phyloP scores from a whole-genome alignment of 352 stramenopile species.

The Phytophthora lateralis region DNA sequence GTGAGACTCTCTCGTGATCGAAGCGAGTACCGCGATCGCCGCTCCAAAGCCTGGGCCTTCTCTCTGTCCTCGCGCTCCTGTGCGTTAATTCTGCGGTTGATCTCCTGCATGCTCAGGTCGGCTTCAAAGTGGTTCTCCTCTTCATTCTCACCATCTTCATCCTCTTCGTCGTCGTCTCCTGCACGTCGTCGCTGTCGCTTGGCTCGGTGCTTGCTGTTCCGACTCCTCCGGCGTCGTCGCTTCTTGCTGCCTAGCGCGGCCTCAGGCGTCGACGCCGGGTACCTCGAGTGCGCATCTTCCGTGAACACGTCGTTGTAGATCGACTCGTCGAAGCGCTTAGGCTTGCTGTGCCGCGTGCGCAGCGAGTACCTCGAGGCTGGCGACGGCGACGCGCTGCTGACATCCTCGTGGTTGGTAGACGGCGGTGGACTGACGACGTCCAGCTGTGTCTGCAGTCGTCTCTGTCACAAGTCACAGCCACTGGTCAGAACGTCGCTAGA shows the following conservation, averaged over 20 bases:
- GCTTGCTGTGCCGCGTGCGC: constrained; percentile 55
- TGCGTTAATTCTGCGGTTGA: constrained; percentile 55
- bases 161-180: constrained; percentile 12
- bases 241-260: constrained; percentile 32
- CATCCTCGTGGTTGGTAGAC: constrained; percentile 9
- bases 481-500: neutral
- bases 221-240: constrained; percentile 21
- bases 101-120: constrained; percentile 57
- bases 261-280: constrained; percentile 22
- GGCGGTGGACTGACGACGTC: constrained; percentile 16
- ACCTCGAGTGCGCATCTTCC: constrained; percentile 27
- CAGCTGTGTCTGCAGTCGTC: constrained; percentile 27
- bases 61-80: constrained; percentile 45
- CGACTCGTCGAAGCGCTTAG: constrained; percentile 63
- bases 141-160: constrained; percentile 36
- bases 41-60: constrained; percentile 32
- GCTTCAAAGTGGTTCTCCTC: constrained; percentile 46
- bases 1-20: constrained; percentile 53
- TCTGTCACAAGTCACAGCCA: constrained; percentile 10
- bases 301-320: constrained; percentile 79
- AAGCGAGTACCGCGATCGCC: constrained; percentile 57
- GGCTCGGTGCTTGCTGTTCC: constrained; percentile 10
- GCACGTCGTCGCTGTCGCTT: constrained; percentile 30
- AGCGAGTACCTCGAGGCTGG: constrained; percentile 53
- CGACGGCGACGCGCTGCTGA: constrained; percentile 22